These are phyloP conservation scores for Aspergillus caelatus DNA, from an alignment of 2,329 filamentous ascomycete species.

Conservation along the genomic window DNA sequence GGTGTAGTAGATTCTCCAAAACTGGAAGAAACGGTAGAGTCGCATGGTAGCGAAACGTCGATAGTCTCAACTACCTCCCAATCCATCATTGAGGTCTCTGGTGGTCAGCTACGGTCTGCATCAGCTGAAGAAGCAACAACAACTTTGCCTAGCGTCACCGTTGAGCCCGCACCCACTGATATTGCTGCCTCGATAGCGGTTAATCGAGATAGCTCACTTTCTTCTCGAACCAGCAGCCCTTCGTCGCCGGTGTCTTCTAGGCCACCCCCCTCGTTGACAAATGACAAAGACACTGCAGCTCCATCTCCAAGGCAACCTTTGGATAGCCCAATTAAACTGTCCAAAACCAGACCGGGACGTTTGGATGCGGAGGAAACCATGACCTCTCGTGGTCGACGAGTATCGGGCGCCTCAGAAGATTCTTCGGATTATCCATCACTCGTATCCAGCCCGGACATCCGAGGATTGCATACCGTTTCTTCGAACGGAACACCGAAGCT, in stretches of 20 bases:
- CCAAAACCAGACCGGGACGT: constrained; percentile 26
- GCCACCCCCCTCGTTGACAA: background rate
- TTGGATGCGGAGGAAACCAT: constrained; percentile 24
- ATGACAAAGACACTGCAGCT: background rate
- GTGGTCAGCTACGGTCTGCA: background rate
- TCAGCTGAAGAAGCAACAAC: background rate
- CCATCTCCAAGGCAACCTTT: constrained; percentile 27
- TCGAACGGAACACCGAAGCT: constrained; percentile 30
- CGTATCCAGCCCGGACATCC: constrained; percentile 33
- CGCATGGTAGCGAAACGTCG: background rate
- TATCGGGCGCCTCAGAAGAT: constrained; percentile 34
- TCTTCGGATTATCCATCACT: constrained; percentile 38
- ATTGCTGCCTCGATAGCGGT: background rate
- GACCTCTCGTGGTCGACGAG: constrained; percentile 26
- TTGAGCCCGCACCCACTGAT: background rate
- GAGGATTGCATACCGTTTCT: constrained; percentile 29
- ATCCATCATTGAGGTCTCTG: background rate
- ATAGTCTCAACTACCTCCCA: background rate
- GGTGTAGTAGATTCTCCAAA: background rate
- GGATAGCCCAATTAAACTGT: constrained; percentile 39
- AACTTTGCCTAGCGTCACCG: background rate
- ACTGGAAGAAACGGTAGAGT: background rate
- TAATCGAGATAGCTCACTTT: background rate
- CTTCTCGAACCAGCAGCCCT: constrained; percentile 5
- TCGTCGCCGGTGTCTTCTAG: background rate